These are phyloP conservation scores for Fraxinus angustifolia DNA, from an alignment of 305 asterid species.

Conservation along the genomic window DNA sequence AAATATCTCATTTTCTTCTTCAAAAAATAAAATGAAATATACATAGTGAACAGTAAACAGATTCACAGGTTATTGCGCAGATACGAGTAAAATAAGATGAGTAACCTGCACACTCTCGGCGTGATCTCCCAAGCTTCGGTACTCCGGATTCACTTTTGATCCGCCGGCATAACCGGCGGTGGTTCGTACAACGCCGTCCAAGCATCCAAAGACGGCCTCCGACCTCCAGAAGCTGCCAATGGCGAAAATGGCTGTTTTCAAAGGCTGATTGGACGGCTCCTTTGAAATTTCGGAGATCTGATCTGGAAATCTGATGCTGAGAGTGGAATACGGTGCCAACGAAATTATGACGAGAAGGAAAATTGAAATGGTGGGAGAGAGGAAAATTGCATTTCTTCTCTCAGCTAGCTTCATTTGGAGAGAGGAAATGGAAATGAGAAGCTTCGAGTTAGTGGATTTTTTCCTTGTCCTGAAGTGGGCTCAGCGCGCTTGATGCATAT, in stretches of 20 bases:
- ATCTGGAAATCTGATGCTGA: slow-evolving; percentile 75
- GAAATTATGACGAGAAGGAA: slow-evolving; percentile 30
- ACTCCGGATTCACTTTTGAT: slow-evolving; percentile 67
- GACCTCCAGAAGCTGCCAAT: slow-evolving; percentile 99
- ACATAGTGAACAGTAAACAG: background rate
- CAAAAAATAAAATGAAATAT: background rate
- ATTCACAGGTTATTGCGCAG: background rate
- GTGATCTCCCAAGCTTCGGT: slow-evolving; percentile 79
- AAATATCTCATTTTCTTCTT: background rate
- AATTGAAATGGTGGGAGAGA: slow-evolving; percentile 17
- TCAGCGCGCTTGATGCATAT: too few relatives aligned
- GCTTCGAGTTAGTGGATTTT: background rate
- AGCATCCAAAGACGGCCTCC: slow-evolving; percentile 90
- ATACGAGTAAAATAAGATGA: background rate
- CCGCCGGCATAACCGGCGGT: slow-evolving; percentile 87
- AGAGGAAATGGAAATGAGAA: background rate
- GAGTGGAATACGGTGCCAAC: slow-evolving; percentile 26
- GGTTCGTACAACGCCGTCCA: slow-evolving; percentile 74
- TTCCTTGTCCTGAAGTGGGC: background rate
- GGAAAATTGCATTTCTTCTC: background rate
- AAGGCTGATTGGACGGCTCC: slow-evolving; percentile 40
- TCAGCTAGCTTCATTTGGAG: background rate
- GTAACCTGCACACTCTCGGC: slow-evolving; percentile 85
- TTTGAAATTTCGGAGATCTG: slow-evolving; percentile 35
- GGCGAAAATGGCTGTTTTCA: slow-evolving; percentile 67